These are phyloP conservation scores for Corylus heterophylla DNA, from an alignment of 306 rosid genomes.

Conservation along the genomic window DNA sequence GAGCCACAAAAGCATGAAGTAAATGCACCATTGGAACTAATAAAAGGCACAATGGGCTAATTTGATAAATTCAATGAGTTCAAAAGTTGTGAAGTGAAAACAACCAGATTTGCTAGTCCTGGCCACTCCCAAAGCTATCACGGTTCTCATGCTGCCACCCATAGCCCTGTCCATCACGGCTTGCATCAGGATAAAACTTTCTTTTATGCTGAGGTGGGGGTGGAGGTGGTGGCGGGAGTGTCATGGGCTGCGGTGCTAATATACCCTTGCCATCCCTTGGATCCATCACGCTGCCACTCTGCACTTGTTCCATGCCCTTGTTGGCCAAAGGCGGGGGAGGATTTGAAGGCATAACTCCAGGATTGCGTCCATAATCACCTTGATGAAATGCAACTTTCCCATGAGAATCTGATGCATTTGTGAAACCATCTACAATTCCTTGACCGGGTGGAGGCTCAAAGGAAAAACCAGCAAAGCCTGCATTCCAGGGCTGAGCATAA, in stretches of 20 bases:
- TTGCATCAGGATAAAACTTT: slow-evolving; percentile 55
- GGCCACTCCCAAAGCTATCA: slow-evolving; percentile 59
- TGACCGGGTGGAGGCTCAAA: slow-evolving; percentile 49
- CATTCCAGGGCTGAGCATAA: slow-evolving; percentile 77
- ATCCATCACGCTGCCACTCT: slow-evolving; percentile 58
- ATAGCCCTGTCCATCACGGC: slow-evolving; percentile 66
- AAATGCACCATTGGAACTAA: neutral
- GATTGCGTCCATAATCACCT: slow-evolving; percentile 44
- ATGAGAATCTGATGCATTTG: slow-evolving; percentile 41
- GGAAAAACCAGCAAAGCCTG: slow-evolving; percentile 56
- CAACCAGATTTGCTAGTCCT: slow-evolving; percentile 36
- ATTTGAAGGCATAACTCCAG: slow-evolving; percentile 30
- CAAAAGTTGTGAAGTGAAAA: neutral
- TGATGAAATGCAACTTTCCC: slow-evolving; percentile 44
- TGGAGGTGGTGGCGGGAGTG: slow-evolving; percentile 66
- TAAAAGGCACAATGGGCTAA: neutral
- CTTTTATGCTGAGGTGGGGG: slow-evolving; percentile 52
- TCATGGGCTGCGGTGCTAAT: slow-evolving; percentile 60
- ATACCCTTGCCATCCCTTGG: slow-evolving; percentile 76
- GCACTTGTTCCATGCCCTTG: slow-evolving; percentile 44
- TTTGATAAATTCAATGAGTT: neutral
- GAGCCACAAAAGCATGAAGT: neutral
- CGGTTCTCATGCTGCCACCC: slow-evolving; percentile 71
- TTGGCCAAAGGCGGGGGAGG: slow-evolving; percentile 29
- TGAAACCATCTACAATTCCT: slow-evolving; percentile 37